phyloP scores from a whole-genome alignment of 176 grass and related monocot species.

The maize (Zea mays) region DNA sequence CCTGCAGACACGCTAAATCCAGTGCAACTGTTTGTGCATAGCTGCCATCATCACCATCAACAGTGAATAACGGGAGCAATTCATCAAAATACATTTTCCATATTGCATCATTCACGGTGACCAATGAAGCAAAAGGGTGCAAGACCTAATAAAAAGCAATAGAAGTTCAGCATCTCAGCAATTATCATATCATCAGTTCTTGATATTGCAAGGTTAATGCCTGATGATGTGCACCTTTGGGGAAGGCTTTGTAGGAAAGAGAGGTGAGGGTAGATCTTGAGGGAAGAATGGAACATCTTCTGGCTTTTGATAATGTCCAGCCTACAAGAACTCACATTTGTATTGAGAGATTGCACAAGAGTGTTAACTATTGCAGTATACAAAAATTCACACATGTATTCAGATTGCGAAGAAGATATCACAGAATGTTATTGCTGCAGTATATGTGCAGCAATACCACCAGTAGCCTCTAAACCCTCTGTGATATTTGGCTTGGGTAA shows the following conservation, averaged over 20 bases:
- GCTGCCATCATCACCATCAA: slow-evolving; percentile 65
- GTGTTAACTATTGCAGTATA: neutral
- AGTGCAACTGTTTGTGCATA: slow-evolving; percentile 66
- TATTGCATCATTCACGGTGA: slow-evolving; percentile 65
- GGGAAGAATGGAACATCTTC: slow-evolving; percentile 89
- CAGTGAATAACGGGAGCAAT: slow-evolving; percentile 76
- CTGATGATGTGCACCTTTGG: slow-evolving; percentile 42
- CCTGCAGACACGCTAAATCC: slow-evolving; percentile 86
- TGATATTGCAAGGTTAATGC: slow-evolving; percentile 15
- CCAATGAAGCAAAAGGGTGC: slow-evolving; percentile 54
- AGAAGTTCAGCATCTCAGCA: neutral
- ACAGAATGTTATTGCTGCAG: neutral
- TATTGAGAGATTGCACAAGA: neutral
- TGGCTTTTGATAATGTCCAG: slow-evolving; percentile 73
- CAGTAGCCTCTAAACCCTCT: neutral
- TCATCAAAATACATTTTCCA: slow-evolving; percentile 91
- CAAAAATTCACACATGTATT: neutral
- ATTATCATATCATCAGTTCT: neutral
- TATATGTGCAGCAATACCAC: neutral
- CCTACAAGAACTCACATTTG: slow-evolving; percentile 38
- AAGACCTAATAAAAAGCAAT: slow-evolving; percentile 52
- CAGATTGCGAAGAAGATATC: neutral
- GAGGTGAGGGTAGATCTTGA: slow-evolving; percentile 52
- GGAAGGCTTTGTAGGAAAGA: slow-evolving; percentile 35
- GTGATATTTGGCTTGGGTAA: neutral